Percentiles rank a stretch among this genome's conserved stretches.
phyloP scores from a whole-genome alignment of 768 basidiomycete species.

The Naematelia encephala region DNA sequence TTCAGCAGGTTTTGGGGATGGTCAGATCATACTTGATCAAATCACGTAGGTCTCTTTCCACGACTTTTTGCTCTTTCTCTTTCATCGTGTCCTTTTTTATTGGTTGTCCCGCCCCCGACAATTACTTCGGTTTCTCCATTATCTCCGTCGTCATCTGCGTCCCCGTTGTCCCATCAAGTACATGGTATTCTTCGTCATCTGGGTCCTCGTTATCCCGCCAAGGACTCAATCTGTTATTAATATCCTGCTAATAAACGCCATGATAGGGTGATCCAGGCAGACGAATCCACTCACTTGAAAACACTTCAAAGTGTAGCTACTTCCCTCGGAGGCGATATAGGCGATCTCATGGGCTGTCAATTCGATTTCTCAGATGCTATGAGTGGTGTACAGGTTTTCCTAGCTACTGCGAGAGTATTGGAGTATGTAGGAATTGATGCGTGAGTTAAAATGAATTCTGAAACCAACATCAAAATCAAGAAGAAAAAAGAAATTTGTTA shows the following conservation, averaged over 20 bases:
- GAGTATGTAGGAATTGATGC: constrained; percentile 33
- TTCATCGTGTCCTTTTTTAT: too few relatives aligned
- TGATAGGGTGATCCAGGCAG: constrained; percentile 14
- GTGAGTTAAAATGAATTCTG: constrained; percentile 9
- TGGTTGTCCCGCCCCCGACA: too few relatives aligned
- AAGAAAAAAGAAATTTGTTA: too few relatives aligned
- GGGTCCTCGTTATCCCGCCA: too few relatives aligned
- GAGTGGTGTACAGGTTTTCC: constrained; percentile 12
- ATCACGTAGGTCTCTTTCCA: constrained; percentile 7
- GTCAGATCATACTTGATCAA: constrained; percentile 14
- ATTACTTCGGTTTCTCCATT: too few relatives aligned
- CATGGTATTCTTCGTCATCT: too few relatives aligned
- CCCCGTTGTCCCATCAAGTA: too few relatives aligned
- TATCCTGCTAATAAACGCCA: too few relatives aligned
- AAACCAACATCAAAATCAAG: too few relatives aligned
- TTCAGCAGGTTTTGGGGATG: constrained; percentile 17
- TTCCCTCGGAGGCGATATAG: constrained; percentile 8
- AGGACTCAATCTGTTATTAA: too few relatives aligned
- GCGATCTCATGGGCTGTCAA: constrained; percentile 17
- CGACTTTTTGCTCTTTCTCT: too few relatives aligned
- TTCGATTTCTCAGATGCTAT: constrained; percentile 26
- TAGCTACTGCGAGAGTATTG: constrained; percentile 26
- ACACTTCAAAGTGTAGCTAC: constrained; percentile 17
- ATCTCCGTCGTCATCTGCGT: too few relatives aligned
- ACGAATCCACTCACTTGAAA: constrained; percentile 23